Evolutionary conservation across 352 stramenopile species (phyloP).

Genomic region (Globisporangium splendens): DNA sequence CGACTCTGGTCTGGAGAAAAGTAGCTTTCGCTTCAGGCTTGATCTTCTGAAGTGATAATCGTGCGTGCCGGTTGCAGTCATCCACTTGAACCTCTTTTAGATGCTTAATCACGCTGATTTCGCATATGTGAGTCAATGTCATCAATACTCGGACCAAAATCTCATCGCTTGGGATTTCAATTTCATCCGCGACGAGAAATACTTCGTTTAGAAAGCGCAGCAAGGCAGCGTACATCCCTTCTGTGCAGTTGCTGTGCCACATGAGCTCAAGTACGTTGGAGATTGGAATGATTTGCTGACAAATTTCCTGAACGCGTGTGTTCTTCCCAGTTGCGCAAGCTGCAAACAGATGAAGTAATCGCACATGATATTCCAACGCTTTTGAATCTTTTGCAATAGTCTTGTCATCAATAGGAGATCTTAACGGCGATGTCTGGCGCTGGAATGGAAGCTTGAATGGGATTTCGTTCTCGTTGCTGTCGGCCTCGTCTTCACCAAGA

Average conservation of each 20-base stretch:
- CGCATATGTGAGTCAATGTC: constrained; percentile 27
- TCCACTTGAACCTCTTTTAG: constrained; percentile 37
- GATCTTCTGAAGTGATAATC: constrained; percentile 44
- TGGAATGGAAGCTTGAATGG: background rate
- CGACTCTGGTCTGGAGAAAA: constrained; percentile 21
- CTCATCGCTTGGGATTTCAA: constrained; percentile 37
- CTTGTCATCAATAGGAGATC: constrained; percentile 16
- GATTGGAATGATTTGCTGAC: constrained; percentile 59
- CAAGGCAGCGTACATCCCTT: constrained; percentile 45
- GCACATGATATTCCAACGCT: constrained; percentile 51
- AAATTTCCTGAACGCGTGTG: constrained; percentile 58
- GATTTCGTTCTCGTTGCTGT: background rate
- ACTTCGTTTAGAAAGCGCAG: constrained; percentile 61
- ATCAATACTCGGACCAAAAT: constrained; percentile 34
- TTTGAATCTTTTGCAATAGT: constrained; percentile 19
- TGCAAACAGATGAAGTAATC: constrained; percentile 57
- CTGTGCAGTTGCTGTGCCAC: constrained; percentile 31
- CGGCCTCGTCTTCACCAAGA: background rate
- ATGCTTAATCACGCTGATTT: constrained; percentile 28
- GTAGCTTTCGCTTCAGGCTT: constrained; percentile 21
- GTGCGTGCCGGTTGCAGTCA: constrained; percentile 40
- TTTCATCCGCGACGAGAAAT: constrained; percentile 55
- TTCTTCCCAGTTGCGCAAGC: constrained; percentile 61
- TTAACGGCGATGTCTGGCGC: constrained; percentile 3
- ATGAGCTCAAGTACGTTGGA: constrained; percentile 37